Base-by-base conservation (phyloP, 140 eudicot genomes). In the Erigeron philadelphicus region DNA sequence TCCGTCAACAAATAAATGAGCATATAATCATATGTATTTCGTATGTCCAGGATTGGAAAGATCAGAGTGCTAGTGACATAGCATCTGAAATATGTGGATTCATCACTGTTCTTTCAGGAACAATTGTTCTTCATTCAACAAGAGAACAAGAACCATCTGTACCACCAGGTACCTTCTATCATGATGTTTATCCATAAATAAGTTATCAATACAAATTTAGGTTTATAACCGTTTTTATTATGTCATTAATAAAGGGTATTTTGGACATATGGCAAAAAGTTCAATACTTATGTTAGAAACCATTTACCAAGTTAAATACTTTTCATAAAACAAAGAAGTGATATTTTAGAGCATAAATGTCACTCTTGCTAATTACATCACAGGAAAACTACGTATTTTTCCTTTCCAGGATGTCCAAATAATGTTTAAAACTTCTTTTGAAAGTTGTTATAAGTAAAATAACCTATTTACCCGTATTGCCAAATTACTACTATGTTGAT, bases 21-120 rank as follows among this genome's bases (percentile, higher is more conserved):
- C 48, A 66, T 45, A 12, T 31, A 19, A 40, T 49, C 9, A 17
- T 46, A 35, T 31, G 3, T 61, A 1, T 38, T 6, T 9, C 38
- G 5, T 13, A 12, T 21, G 61, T 86, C 74, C 79, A 90, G 96
- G 97, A 90, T 65, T 90, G 90, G 94, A 77, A 86, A 38, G 95
- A 75, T 66, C 96, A 87, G 60, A 71, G 81, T 19, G 78, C 66
- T 46, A 88, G 87, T 77, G 84, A 82, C 76, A 84, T 90, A 73
- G 85, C 78, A 31, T 87, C 96, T 76, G 97, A 88, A 71, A 76
- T 90, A 58, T 90, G 97, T 75, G 96, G 97, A 69, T 90, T 90
- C 70, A 82, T 90, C 59, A 90, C 90, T 0, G 95, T 90, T 71
- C 87, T 90, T 67, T 70, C 95, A 3, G 97, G 97, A 74, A 90